Conservation (phyloP, 2,329 filamentous ascomycete genomes). For the Colletotrichum camelliae region DNA sequence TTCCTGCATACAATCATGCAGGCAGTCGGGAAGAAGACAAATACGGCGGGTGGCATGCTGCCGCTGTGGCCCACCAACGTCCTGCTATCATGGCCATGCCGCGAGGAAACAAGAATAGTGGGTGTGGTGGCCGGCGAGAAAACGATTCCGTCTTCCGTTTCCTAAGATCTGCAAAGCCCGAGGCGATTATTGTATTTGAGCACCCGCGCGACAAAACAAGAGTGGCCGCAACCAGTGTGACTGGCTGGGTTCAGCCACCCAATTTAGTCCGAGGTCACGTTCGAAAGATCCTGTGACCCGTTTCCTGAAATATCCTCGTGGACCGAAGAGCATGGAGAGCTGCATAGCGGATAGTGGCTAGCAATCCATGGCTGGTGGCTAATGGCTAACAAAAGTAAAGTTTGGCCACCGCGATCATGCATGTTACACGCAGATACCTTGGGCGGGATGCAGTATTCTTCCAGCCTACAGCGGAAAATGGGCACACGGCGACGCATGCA, state of each 20-base stretch:
- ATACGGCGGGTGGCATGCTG: background rate
- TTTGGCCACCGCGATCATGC: background rate
- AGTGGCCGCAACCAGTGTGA: background rate
- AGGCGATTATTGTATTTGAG: background rate
- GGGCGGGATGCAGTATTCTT: background rate
- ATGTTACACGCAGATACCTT: background rate
- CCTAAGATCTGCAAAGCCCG: background rate
- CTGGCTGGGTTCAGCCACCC: background rate
- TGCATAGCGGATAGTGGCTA: background rate
- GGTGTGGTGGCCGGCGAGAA: background rate
- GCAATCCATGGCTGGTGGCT: background rate
- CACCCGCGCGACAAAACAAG: background rate
- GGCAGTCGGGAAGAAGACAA: background rate
- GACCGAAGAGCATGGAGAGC: background rate
- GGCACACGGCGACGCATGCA: background rate
- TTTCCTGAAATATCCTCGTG: background rate
- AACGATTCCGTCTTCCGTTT: no score
- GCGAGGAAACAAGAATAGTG: background rate
- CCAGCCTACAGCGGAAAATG: background rate
- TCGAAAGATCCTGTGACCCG: background rate
- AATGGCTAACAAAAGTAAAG: background rate
- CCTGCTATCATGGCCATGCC: background rate
- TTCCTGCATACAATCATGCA: constrained; percentile 14
- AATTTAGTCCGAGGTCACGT: background rate
- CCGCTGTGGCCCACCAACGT: background rate